Percentiles rank a stretch among this genome's conserved stretches.
Evolutionary conservation across 371 early-diverging fungal genomes (phyloP).

Genomic region (Paraphysoderma sedebokerense): DNA sequence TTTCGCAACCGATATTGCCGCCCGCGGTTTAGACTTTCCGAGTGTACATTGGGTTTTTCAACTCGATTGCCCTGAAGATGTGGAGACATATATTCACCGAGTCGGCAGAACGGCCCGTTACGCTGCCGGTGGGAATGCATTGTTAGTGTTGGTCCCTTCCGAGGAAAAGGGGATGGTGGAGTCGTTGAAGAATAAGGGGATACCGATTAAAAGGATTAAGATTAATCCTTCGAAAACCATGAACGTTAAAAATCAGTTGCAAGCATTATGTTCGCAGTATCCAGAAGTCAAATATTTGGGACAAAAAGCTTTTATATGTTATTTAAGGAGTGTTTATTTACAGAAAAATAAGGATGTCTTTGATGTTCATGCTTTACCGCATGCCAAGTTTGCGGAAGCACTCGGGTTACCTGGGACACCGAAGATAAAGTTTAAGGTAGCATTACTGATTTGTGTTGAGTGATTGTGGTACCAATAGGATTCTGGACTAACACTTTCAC

Average conservation of each 20-base stretch:
- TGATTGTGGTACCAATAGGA: background rate
- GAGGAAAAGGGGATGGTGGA: conserved; percentile 70
- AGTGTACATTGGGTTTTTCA: conserved; percentile 97
- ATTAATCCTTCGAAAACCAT: conserved; percentile 59
- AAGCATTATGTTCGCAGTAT: conserved; percentile 77
- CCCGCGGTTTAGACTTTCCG: conserved; percentile 96
- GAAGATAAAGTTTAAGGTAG: conserved; percentile 79
- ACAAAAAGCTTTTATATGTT: conserved; percentile 86
- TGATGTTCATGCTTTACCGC: conserved; percentile 64
- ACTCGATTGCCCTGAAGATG: conserved; percentile 92
- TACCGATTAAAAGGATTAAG: conserved; percentile 69
- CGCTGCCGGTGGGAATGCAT: conserved; percentile 66
- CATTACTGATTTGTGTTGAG: conserved; percentile 6
- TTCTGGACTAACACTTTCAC: no score
- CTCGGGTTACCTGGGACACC: conserved; percentile 90
- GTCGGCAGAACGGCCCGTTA: conserved; percentile 96
- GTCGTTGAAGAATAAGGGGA: conserved; percentile 46
- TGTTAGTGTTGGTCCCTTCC: conserved; percentile 70
- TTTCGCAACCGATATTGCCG: conserved; percentile 93
- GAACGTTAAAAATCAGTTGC: conserved; percentile 58
- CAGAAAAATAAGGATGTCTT: conserved; percentile 78
- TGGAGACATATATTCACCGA: conserved; percentile 93
- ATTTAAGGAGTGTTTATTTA: conserved; percentile 75
- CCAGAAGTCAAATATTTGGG: conserved; percentile 90
- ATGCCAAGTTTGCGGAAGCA: conserved; percentile 68